Evolutionary conservation across 352 stramenopile genomes (phyloP), one percentile per base, ranked within the genome.

Genomic region (Pythium sukuiense): DNA sequence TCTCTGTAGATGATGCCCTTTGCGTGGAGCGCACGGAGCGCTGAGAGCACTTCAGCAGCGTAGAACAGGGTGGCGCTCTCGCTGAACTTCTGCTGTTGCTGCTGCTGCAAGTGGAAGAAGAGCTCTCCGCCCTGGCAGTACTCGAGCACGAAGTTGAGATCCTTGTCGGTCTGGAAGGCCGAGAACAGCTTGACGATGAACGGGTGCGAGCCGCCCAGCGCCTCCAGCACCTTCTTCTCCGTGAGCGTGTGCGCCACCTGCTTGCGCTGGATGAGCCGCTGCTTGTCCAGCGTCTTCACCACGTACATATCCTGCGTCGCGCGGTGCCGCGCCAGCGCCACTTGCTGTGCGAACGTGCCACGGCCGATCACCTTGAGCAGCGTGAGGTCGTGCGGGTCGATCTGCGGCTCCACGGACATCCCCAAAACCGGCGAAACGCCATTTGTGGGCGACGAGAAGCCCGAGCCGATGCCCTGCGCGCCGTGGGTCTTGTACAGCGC

Each of bases 281-380:
- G 73, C 76, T 95, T 95, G 74, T 91, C 80, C 20, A 92, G 76
- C 55, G 84, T 92, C 76, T 95, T 95, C 64, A 95, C 75, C 24
- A 90, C 87, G 61, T 83, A 88, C 73, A 92, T 72, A 59, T 65
- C 71, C 52, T 88, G 72, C 7, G 80, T 87, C 24, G 63, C 65
- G 41, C 59, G 65, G 74, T 90, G 74, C 20, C 77, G 76, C 16
- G 87, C 87, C 48, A 95, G 70, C 37, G 87, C 87, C 52, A 95
- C 87, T 61, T 95, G 87, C 41, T 86, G 83, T 20, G 87, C 87
- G 63, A 92, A 95, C 27, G 87, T 93, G 69, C 87, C 87, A 35
- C 85, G 87, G 1, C 87, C 87, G 55, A 95, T 91, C n/a, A 95
- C 87, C 56, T 93, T 92, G 56, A 95, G 78, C 57, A 95, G 71